Evolutionary conservation across 1,139 yeast species (phyloP).

Genomic region (Wickerhamomyces sp.): DNA sequence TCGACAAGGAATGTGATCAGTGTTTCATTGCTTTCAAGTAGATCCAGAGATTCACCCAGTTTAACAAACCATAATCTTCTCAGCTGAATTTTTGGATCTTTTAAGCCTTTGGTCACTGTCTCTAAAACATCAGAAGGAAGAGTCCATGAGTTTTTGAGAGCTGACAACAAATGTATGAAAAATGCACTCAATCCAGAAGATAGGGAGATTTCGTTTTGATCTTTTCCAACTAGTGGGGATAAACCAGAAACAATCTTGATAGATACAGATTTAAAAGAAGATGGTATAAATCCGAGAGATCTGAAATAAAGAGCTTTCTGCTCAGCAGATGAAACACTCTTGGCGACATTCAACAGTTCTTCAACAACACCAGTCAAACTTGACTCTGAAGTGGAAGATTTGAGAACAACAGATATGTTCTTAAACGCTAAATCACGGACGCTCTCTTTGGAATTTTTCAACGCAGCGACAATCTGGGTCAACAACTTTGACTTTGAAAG

Average conservation of each 20-base stretch:
- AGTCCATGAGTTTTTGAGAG: conserved; percentile 6
- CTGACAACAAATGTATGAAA: conserved; percentile 35
- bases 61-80: conserved; percentile 66
- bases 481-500: conserved; percentile 48
- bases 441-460: conserved; percentile 66
- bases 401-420: conserved; percentile 30
- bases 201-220: conserved; percentile 67
- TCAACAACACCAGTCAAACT: conserved; percentile 34
- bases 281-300: conserved; percentile 33
- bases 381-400: conserved; percentile 18
- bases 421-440: conserved; percentile 52
- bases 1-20: conserved; percentile 22
- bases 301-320: conserved; percentile 48
- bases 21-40: conserved; percentile 16
- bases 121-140: conserved; percentile 14
- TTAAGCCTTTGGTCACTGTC: conserved; percentile 51
- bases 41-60: conserved; percentile 34
- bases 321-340: conserved; percentile 63
- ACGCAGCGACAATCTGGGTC: conserved; percentile 53
- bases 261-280: conserved; percentile 25
- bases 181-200: conserved; percentile 45
- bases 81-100: conserved; percentile 57
- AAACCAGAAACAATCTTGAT: conserved; percentile 39
- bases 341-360: conserved; percentile 54
- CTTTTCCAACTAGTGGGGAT: conserved; percentile 55